Conservation (phyloP, 2,329 filamentous ascomycete genomes). For the Pyrenophora teres region DNA sequence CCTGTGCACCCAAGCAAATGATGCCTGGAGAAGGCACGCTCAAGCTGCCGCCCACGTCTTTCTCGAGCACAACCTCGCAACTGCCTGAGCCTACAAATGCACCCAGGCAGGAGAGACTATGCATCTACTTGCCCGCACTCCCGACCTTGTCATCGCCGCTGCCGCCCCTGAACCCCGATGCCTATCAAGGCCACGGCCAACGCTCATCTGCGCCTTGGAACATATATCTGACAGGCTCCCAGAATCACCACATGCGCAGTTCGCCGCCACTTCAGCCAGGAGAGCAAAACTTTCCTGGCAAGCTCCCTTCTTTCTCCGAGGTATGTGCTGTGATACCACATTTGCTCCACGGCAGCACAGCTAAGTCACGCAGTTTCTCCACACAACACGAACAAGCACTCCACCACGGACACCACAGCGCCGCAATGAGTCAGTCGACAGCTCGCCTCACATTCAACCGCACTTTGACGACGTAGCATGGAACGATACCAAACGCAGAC, state of each 20-base stretch:
- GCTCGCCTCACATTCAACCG: conserved; percentile 32
- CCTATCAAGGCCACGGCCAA: background rate
- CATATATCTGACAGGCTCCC: conserved; percentile 20
- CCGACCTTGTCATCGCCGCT: too few relatives aligned
- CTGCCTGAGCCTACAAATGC: too few relatives aligned
- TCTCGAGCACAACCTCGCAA: too few relatives aligned
- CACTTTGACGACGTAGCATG: conserved; percentile 40
- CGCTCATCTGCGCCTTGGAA: background rate
- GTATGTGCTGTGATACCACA: conserved; percentile 17
- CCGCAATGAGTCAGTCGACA: conserved; percentile 32
- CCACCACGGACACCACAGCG: conserved; percentile 42
- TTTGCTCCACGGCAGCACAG: background rate
- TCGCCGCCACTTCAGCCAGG: conserved; percentile 44
- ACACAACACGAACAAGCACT: conserved; percentile 37
- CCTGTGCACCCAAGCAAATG: too few relatives aligned
- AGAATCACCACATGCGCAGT: conserved; percentile 36
- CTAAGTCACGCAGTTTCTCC: conserved; percentile 31
- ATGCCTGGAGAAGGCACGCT: too few relatives aligned
- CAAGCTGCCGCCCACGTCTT: too few relatives aligned
- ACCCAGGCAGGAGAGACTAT: too few relatives aligned
- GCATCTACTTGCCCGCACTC: conserved; percentile 3
- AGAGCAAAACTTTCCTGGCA: conserved; percentile 31
- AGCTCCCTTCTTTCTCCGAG: conserved; percentile 41
- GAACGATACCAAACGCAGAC: conserved; percentile 33
- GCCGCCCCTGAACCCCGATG: background rate